These are phyloP conservation scores for Globisporangium cederbergense DNA, from an alignment of 352 stramenopile genomes.

Conservation along the genomic window DNA sequence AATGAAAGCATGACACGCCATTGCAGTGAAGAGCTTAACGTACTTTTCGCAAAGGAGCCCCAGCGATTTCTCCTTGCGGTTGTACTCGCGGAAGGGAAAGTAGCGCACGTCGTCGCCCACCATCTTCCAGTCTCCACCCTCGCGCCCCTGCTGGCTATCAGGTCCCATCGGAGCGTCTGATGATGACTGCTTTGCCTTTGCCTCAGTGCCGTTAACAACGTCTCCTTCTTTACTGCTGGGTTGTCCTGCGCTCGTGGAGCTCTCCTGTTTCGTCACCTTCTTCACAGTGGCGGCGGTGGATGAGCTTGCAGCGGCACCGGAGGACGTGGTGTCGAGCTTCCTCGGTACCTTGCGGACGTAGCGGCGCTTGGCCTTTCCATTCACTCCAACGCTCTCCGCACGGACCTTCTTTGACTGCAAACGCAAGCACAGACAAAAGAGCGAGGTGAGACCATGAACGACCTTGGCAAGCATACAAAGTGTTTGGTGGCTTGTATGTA, in stretches of 20 bases:
- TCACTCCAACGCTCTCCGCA: conserved; percentile 21
- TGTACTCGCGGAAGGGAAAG: conserved; percentile 83
- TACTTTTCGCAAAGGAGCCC: conserved; percentile 85
- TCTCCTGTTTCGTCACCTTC: conserved; percentile 26
- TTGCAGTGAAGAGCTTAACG: conserved; percentile 11
- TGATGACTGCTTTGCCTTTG: background rate
- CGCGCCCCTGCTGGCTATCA: conserved; percentile 14
- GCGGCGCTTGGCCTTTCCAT: conserved; percentile 46
- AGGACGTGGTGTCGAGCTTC: conserved; percentile 33
- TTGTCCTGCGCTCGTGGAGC: background rate
- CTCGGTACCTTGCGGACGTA: conserved; percentile 62
- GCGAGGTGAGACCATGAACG: conserved; percentile 1
- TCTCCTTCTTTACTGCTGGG: background rate
- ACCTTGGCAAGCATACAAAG: background rate
- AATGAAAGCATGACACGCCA: background rate
- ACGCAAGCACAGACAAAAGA: background rate
- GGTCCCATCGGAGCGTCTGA: background rate
- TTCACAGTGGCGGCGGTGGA: conserved; percentile 14
- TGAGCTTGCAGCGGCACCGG: background rate
- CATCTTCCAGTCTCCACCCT: conserved; percentile 24
- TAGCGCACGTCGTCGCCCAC: conserved; percentile 39
- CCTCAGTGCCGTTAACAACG: background rate
- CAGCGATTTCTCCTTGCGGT: conserved; percentile 85
- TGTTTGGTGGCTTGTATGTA: background rate
- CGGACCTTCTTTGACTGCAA: conserved; percentile 8